A percentile compares a stretch with the other conserved stretches of the same genome.
These are phyloP conservation scores for Typha latifolia DNA, from an alignment of 176 grass and related monocot species.

Conservation along the genomic window DNA sequence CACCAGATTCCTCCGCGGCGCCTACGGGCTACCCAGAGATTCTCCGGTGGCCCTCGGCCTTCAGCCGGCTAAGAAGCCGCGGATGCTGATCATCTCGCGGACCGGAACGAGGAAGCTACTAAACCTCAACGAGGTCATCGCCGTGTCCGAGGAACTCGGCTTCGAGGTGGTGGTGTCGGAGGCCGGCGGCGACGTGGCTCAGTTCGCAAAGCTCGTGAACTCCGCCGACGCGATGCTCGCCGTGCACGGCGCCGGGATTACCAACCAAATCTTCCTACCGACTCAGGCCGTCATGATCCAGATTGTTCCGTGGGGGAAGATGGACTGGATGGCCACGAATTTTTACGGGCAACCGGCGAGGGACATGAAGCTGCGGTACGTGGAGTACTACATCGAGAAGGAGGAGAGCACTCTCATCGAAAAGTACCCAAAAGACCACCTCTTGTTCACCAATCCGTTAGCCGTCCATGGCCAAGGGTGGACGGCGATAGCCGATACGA, in stretches of 20 bases:
- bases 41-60: constrained; percentile 32
- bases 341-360: constrained; percentile 48
- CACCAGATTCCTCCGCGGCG: constrained; percentile 37
- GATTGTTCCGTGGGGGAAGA: constrained; percentile 53
- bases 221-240: constrained; percentile 49
- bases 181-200: constrained; percentile 34
- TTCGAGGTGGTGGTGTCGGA: constrained; percentile 54
- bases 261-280: constrained; percentile 49
- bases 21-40: constrained; percentile 32
- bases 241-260: constrained; percentile 48
- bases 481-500: constrained; percentile 24
- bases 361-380: constrained; percentile 44
- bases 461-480: constrained; percentile 51
- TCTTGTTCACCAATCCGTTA: constrained; percentile 51
- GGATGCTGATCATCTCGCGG: constrained; percentile 52
- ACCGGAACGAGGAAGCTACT: constrained; percentile 28
- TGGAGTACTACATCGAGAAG: constrained; percentile 40
- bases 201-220: constrained; percentile 44
- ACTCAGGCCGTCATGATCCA: constrained; percentile 32
- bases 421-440: constrained; percentile 37
- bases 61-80: constrained; percentile 24
- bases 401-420: constrained; percentile 41
- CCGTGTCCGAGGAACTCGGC: constrained; percentile 24
- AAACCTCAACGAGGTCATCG: constrained; percentile 32
- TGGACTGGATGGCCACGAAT: constrained; percentile 71